These are phyloP conservation scores for Astragalus glycyphyllos DNA, from an alignment of 306 rosid species.

Conservation along the genomic window DNA sequence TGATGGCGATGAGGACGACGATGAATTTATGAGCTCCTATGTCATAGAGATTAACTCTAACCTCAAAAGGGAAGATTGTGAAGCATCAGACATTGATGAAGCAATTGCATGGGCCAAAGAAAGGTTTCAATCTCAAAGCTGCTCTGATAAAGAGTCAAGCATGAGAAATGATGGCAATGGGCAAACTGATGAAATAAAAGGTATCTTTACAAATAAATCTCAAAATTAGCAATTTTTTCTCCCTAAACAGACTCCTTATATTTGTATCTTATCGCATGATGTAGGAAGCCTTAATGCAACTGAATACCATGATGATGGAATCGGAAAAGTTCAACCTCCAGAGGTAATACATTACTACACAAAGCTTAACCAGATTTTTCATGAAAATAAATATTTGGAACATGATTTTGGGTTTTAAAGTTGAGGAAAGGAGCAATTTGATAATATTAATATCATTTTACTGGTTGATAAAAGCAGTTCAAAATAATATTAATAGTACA, in stretches of 20 bases:
- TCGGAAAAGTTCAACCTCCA: conserved; percentile 48
- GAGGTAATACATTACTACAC: conserved; percentile 60
- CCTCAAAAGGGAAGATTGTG: conserved; percentile 69
- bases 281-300: conserved; percentile 58
- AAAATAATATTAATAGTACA: background rate
- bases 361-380: background rate
- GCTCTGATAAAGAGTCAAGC: conserved; percentile 61
- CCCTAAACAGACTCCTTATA: conserved; percentile 20
- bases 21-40: conserved; percentile 84
- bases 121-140: conserved; percentile 62
- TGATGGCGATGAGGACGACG: conserved; percentile 60
- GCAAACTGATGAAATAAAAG: conserved; percentile 57
- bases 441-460: background rate
- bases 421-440: background rate
- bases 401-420: background rate
- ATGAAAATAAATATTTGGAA: conserved; percentile 21
- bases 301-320: conserved; percentile 48
- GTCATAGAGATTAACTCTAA: conserved; percentile 77
- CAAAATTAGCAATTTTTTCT: conserved; percentile 7
- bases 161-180: conserved; percentile 49
- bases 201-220: conserved; percentile 34
- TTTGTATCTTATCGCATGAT: conserved; percentile 32
- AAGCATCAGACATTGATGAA: conserved; percentile 69
- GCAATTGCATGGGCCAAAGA: conserved; percentile 99
- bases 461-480: background rate